A percentile compares a stretch with the other conserved stretches of the same genome.
Evolutionary conservation across 1,284 basidiomycete genomes (phyloP).

Genomic region (Lentinula novae-zelandiae): DNA sequence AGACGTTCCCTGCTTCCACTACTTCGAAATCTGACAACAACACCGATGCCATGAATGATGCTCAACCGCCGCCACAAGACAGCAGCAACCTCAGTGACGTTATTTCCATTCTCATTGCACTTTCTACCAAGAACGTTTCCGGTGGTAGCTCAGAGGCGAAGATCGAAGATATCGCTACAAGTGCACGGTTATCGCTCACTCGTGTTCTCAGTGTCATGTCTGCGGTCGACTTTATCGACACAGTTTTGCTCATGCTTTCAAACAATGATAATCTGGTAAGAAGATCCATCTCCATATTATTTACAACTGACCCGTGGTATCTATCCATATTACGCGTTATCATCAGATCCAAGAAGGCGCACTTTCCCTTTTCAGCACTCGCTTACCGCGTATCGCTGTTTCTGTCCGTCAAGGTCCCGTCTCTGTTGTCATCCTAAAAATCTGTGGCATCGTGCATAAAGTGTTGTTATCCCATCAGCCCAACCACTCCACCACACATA

Average conservation of each 20-base stretch:
- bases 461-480: slow-evolving; percentile 46
- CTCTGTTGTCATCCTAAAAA: slow-evolving; percentile 39
- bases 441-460: slow-evolving; percentile 47
- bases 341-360: slow-evolving; percentile 58
- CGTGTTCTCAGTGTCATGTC: slow-evolving; percentile 58
- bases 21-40: background rate
- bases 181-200: slow-evolving; percentile 45
- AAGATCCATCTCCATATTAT: background rate
- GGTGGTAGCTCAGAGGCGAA: slow-evolving; percentile 30
- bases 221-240: slow-evolving; percentile 59
- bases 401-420: slow-evolving; percentile 53
- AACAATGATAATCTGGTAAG: slow-evolving; percentile 34
- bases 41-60: background rate
- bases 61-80: background rate
- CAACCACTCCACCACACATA: slow-evolving; percentile 28
- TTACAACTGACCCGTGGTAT: background rate
- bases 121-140: slow-evolving; percentile 30
- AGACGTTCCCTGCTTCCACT: slow-evolving; percentile 24
- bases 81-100: slow-evolving; percentile 32
- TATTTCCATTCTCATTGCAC: slow-evolving; percentile 40
- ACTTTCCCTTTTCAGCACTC: slow-evolving; percentile 62
- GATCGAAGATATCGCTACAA: slow-evolving; percentile 40
- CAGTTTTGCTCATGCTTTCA: slow-evolving; percentile 49
- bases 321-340: background rate
- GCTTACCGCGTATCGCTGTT: slow-evolving; percentile 60